A percentile compares a stretch with the other conserved stretches of the same genome.
Conservation (phyloP, 2,329 filamentous ascomycete genomes). For the Phoma sp. region DNA sequence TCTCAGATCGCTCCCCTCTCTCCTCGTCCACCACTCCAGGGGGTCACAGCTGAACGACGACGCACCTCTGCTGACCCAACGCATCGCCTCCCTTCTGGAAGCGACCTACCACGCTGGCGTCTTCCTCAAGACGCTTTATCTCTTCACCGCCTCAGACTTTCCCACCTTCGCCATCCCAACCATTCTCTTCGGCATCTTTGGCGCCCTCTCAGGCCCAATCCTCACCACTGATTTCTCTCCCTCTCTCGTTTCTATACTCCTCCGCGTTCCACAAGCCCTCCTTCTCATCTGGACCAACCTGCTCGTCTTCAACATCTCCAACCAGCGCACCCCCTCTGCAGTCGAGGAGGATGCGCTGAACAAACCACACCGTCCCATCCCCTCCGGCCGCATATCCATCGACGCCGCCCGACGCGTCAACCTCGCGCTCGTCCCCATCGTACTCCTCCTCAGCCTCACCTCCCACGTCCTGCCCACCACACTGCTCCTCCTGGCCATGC, state of each 20-base stretch:
- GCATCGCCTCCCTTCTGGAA: neutral
- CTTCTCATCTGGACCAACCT: slow-evolving; percentile 47
- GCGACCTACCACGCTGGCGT: neutral
- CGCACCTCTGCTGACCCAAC: neutral
- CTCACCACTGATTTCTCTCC: neutral
- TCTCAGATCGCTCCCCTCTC: neutral
- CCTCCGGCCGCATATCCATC: slow-evolving; percentile 30
- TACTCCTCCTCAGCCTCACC: slow-evolving; percentile 16
- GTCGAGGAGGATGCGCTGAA: slow-evolving; percentile 50
- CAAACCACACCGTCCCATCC: slow-evolving; percentile 48
- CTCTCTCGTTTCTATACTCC: neutral
- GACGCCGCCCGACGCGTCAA: neutral
- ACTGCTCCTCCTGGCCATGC: slow-evolving; percentile 40
- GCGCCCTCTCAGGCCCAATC: slow-evolving; percentile 19
- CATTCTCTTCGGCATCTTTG: slow-evolving; percentile 21
- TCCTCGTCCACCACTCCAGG: too few species aligned
- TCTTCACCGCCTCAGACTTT: slow-evolving; percentile 26
- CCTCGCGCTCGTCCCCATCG: slow-evolving; percentile 11
- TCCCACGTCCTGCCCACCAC: slow-evolving; percentile 36
- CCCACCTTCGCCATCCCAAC: slow-evolving; percentile 23
- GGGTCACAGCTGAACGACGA: neutral
- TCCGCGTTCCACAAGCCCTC: slow-evolving; percentile 7
- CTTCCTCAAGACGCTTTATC: slow-evolving; percentile 18
- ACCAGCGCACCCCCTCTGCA: slow-evolving; percentile 44
- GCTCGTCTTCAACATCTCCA: slow-evolving; percentile 49